Conservation (phyloP, 345 rosid species). For the Acer saccharum region DNA sequence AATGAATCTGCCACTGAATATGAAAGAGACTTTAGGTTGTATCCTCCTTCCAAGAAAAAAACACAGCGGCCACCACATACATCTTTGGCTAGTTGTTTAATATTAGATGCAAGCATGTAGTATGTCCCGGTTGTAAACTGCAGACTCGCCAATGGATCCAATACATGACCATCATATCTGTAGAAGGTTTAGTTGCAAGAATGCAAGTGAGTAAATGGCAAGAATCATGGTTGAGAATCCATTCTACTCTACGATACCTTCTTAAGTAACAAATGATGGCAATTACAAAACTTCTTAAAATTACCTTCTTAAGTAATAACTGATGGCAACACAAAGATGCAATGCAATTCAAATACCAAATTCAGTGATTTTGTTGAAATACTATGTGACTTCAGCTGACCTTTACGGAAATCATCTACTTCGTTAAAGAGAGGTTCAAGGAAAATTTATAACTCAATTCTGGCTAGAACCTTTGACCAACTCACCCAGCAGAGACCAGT, state of each 20-base stretch:
- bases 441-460: neutral
- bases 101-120: conserved; percentile 68
- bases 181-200: conserved; percentile 8
- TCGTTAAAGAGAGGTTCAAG: neutral
- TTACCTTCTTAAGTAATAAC: neutral
- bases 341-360: neutral
- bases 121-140: conserved; percentile 88
- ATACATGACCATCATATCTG: conserved; percentile 89
- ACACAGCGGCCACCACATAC: conserved; percentile 86
- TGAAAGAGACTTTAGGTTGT: conserved; percentile 87
- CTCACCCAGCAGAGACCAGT: conserved; percentile 98
- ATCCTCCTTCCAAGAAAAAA: conserved; percentile 94
- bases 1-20: conserved; percentile 84
- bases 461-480: conserved; percentile 3
- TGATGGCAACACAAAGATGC: neutral
- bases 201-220: neutral
- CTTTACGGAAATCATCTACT: neutral
- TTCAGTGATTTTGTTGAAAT: neutral
- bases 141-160: conserved; percentile 85
- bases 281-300: neutral
- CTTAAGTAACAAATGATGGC: neutral
- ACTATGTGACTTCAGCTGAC: neutral
- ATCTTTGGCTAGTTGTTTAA: conserved; percentile 80
- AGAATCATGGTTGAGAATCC: neutral
- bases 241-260: neutral